Conservation (phyloP, 2,329 filamentous ascomycete genomes). For the Bisporella sp. region DNA sequence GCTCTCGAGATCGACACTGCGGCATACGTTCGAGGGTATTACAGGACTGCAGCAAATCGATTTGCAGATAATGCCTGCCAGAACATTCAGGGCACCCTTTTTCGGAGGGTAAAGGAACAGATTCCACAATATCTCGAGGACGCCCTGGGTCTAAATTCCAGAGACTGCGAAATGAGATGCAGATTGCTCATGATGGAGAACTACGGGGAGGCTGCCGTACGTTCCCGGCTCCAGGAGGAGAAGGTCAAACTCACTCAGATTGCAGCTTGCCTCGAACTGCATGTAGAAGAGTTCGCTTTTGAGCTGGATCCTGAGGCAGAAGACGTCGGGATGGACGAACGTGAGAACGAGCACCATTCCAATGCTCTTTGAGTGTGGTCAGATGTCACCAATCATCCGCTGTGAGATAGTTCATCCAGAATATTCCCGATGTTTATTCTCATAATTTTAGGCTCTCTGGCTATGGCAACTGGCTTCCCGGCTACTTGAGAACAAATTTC, state of each 20-base stretch:
- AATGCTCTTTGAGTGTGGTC: not conserved
- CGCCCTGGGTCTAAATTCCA: conserved; percentile 5
- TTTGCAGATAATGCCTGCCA: conserved; percentile 46
- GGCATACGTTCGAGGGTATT: conserved; percentile 60
- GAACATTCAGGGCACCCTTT: conserved; percentile 7
- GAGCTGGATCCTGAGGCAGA: not conserved
- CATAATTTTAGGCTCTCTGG: no score
- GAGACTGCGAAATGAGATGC: conserved; percentile 1
- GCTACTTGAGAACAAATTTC: no score
- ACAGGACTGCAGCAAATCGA: conserved; percentile 56
- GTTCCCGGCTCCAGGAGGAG: not conserved
- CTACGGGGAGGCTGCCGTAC: not conserved
- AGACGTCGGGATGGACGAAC: not conserved
- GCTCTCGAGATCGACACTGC: conserved; percentile 54
- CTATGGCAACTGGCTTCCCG: no score
- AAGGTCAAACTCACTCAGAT: not conserved
- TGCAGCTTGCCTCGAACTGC: not conserved
- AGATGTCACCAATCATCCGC: no score
- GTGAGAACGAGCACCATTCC: not conserved
- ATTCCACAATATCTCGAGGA: conserved; percentile 10
- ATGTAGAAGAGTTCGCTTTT: not conserved
- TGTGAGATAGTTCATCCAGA: no score
- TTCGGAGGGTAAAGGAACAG: conserved; percentile 1
- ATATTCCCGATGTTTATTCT: no score
- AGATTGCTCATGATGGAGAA: not conserved